Evolutionary conservation across 805 yeast species (phyloP), one percentile per base, ranked within the genome.

Genomic region (Grigorovia humatica): DNA sequence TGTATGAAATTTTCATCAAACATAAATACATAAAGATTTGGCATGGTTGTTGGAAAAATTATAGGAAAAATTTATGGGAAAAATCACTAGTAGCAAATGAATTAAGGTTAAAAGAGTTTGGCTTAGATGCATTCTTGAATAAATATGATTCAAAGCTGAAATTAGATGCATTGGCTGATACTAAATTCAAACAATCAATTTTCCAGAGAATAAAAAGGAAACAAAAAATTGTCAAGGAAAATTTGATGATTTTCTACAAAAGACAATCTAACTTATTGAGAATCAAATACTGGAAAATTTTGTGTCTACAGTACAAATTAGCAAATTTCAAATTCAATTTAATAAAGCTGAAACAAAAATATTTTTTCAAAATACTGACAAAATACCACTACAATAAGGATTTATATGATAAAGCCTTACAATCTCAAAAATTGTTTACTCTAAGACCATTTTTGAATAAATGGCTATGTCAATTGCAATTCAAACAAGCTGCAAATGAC

Each of bases 101-200:
- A 13, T 52, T 57, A 38, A 54, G 59, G 42, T n/a, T 60, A 19
- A 45, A 55, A 29, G 53, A 61, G 2, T 48, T 46, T 15, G 54
- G 48, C 9, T 57, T 59, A 27, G 63, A 62, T 48, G 56, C 45
- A 30, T 8, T 46, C 7, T 6, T 35, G 9, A 35, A 32, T 46
- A 40, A 38, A 7, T 50, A 49, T 32, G 59, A 60, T 43, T 50
- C 58, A 4, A 52, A 47, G 13, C 51, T 54, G 13, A 53, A 58
- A 4, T 59, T 56, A 54, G 51, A 51, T n/a, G 49, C 51, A 9
- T 48, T 63, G 0, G 65, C 67, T 4, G 60, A 62, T 49, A 59
- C 54, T 29, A 60, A 56, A 41, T 57, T 63, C n/a, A 46, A 58
- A 15, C 57, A 61, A 38, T 54, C 56, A 29, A 35, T 51, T 30